Conservation (phyloP, 2,329 filamentous ascomycete species). For the Claviceps arundinis region DNA sequence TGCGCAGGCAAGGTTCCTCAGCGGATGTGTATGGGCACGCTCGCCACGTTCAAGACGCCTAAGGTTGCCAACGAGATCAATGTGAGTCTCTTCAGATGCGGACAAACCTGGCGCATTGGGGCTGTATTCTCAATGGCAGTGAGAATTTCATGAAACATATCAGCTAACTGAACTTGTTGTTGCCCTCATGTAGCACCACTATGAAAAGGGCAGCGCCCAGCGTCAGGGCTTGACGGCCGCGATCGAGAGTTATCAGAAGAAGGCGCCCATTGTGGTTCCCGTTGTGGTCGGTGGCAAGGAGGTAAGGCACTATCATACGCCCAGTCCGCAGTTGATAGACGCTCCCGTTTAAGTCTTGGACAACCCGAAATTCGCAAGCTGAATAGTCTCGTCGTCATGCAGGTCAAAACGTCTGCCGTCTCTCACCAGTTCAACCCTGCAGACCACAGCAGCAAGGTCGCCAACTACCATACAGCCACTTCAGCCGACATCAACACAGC, state of each 20-base stretch:
- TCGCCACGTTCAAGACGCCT: conserved; percentile 80
- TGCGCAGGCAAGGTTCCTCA: conserved; percentile 16
- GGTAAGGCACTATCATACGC: conserved; percentile 30
- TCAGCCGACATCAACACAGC: conserved; percentile 62
- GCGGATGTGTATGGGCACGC: conserved; percentile 33
- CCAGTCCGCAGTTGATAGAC: neutral
- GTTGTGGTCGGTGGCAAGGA: conserved; percentile 73
- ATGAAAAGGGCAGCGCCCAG: conserved; percentile 69
- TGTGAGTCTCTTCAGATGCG: conserved; percentile 38
- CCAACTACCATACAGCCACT: conserved; percentile 74
- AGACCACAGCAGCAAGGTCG: conserved; percentile 62
- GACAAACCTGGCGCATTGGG: no score
- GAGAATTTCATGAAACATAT: no score
- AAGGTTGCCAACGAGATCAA: conserved; percentile 90
- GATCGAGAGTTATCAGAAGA: conserved; percentile 54
- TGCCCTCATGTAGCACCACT: conserved; percentile 59
- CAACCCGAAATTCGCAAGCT: neutral
- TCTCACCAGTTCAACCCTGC: conserved; percentile 71
- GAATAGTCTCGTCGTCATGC: neutral
- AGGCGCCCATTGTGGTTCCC: conserved; percentile 63
- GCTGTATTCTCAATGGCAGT: no score
- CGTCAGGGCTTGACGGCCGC: conserved; percentile 64
- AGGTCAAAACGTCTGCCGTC: conserved; percentile 54
- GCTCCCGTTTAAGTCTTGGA: no score
- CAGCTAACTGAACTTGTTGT: neutral